These are phyloP conservation scores for Trichosporon inkin DNA, from an alignment of 1,284 basidiomycete genomes.

Conservation along the genomic window DNA sequence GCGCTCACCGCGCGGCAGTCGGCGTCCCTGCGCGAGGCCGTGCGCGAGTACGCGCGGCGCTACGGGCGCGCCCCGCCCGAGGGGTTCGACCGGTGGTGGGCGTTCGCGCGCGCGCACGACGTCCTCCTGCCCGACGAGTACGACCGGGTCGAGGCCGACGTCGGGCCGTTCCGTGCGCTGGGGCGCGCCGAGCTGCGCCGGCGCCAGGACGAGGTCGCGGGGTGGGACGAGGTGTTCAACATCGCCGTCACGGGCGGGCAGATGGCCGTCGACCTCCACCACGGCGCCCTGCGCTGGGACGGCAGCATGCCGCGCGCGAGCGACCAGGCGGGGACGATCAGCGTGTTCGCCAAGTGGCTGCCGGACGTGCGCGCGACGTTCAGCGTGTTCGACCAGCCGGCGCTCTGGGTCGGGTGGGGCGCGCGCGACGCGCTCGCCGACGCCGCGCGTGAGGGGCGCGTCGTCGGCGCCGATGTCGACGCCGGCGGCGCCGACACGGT, in stretches of 20 bases:
- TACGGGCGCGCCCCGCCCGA: slow-evolving; percentile 73
- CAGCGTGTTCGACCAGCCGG: slow-evolving; percentile 53
- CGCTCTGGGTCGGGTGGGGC: slow-evolving; percentile 52
- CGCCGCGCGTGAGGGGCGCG: slow-evolving; percentile 39
- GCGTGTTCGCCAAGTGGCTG: slow-evolving; percentile 40
- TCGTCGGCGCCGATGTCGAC: background rate
- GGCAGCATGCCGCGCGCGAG: slow-evolving; percentile 40
- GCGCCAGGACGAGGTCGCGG: slow-evolving; percentile 57
- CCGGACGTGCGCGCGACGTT: slow-evolving; percentile 51
- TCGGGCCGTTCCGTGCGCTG: slow-evolving; percentile 74
- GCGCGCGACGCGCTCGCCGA: slow-evolving; percentile 48
- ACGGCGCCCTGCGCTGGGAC: slow-evolving; percentile 41
- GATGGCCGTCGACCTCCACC: slow-evolving; percentile 33
- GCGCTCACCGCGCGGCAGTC: slow-evolving; percentile 67
- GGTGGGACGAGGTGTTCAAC: slow-evolving; percentile 44
- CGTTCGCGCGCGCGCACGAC: slow-evolving; percentile 64
- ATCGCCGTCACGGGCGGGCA: slow-evolving; percentile 35
- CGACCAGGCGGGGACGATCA: slow-evolving; percentile 35
- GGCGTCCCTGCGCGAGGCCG: slow-evolving; percentile 65
- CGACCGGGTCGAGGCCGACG: slow-evolving; percentile 69
- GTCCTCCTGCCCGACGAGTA: slow-evolving; percentile 86
- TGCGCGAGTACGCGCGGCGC: slow-evolving; percentile 68
- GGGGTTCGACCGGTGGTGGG: slow-evolving; percentile 86
- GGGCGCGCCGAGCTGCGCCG: slow-evolving; percentile 65
- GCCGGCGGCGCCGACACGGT: slow-evolving; percentile 11